Conservation (phyloP, 2,329 filamentous ascomycete species). For the Cladophialophora bantiana region DNA sequence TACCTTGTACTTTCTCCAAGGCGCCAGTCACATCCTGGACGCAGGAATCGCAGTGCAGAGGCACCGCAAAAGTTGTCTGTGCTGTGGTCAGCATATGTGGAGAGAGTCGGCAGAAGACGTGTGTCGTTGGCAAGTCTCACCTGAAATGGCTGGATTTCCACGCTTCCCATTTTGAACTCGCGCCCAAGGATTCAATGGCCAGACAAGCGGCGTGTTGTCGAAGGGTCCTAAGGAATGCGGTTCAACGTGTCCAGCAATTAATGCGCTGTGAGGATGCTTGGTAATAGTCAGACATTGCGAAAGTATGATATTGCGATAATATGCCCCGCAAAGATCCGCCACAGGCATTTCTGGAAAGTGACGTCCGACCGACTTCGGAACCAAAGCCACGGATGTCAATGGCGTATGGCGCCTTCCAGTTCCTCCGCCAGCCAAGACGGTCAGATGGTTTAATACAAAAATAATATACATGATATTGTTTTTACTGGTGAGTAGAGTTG, state of each 20-base stretch:
- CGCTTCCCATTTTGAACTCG: conserved; percentile 36
- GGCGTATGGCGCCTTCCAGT: too few relatives aligned
- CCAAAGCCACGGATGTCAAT: not conserved
- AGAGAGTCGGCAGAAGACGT: not conserved
- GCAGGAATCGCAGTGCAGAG: conserved; percentile 88
- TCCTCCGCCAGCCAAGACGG: too few relatives aligned
- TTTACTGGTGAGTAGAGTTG: not conserved
- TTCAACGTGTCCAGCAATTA: not conserved
- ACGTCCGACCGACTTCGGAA: conserved; percentile 3
- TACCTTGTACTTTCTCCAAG: conserved; percentile 74
- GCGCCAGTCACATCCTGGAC: conserved; percentile 84
- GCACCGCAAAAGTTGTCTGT: conserved; percentile 92
- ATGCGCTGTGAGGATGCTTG: conserved; percentile 4
- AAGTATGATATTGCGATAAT: not conserved
- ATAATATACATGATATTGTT: not conserved
- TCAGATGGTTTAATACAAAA: not conserved
- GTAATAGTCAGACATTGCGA: not conserved
- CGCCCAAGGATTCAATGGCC: not conserved
- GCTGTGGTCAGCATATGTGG: not conserved
- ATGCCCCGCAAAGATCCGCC: conserved; percentile 3
- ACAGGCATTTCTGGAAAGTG: not conserved
- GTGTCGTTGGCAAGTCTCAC: conserved; percentile 41
- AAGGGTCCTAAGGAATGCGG: not conserved
- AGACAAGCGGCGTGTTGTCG: not conserved
- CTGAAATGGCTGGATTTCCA: conserved; percentile 55